Percentiles rank a stretch among this genome's conserved stretches.
Evolutionary conservation across 352 stramenopile species (phyloP).

Genomic region (Phytophthora nicotianae): DNA sequence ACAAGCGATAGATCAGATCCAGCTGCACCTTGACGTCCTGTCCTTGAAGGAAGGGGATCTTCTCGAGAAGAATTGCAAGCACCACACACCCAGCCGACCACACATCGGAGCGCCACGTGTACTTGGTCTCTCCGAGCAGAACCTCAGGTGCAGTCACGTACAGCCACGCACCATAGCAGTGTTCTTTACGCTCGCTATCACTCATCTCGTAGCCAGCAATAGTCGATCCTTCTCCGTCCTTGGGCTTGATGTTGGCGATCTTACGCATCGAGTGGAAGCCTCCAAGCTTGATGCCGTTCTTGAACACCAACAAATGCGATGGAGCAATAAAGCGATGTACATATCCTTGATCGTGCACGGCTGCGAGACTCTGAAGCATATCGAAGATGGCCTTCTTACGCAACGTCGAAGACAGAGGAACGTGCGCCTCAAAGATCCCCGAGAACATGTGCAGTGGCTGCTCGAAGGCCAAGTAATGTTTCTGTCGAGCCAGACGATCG

Average conservation of each 20-base stretch:
- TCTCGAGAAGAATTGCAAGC: slow-evolving; percentile 71
- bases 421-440: slow-evolving; percentile 69
- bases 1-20: slow-evolving; percentile 81
- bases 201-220: slow-evolving; percentile 61
- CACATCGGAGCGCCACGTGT: slow-evolving; percentile 75
- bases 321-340: slow-evolving; percentile 81
- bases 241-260: slow-evolving; percentile 38
- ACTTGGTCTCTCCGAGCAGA: slow-evolving; percentile 69
- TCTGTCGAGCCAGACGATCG: slow-evolving; percentile 41
- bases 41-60: slow-evolving; percentile 65
- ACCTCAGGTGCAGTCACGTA: slow-evolving; percentile 74
- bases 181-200: slow-evolving; percentile 82
- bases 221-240: slow-evolving; percentile 35
- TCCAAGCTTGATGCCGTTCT: slow-evolving; percentile 64
- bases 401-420: slow-evolving; percentile 45
- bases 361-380: slow-evolving; percentile 60
- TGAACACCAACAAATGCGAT: slow-evolving; percentile 77
- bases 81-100: slow-evolving; percentile 76
- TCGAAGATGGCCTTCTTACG: slow-evolving; percentile 79
- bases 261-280: slow-evolving; percentile 77
- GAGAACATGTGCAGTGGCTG: slow-evolving; percentile 81
- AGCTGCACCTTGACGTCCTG: slow-evolving; percentile 69
- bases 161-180: slow-evolving; percentile 68
- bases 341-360: slow-evolving; percentile 73
- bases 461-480: slow-evolving; percentile 83